Base-by-base conservation (phyloP, 2,329 filamentous ascomycete genomes). In the Arthroderma sp. region DNA sequence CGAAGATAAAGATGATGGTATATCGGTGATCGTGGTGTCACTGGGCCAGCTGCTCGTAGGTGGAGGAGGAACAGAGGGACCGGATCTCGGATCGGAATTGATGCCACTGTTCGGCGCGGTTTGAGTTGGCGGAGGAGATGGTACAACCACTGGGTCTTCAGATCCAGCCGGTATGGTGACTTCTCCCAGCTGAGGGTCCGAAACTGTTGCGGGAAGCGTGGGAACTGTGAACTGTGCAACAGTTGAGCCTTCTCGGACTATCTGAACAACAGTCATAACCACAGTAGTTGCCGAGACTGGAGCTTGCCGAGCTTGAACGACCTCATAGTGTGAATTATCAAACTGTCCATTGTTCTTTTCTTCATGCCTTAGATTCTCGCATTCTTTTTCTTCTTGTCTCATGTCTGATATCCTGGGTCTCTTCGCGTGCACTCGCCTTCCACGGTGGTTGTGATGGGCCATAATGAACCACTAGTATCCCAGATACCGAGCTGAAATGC, bases 191-290 rank as follows among this genome's bases (percentile, higher is more conserved):
- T 46, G 28, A 10, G 53, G 50, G 36, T 54, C 51, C 22, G 55
- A 55, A 27, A 57, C 48, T 10, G 50, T 52, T 31, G 55, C 53
- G 10, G 55, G 53, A 9, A 57, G 50, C 10, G 52, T 52, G 37
- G 50, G 37, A 31, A 57, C 51, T 15, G 53, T 56, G 38, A 51
- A 53, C 38, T 50, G 39, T 15, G 47, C 49, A 36, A 54, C 36
- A 6, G 49, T 53, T 8, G 53, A 50, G n/a, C 54, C 54, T 45
- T 52, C 52, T 27, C 50, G 47, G 15, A 56, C 50, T 40, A 56
- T 45, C 37, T 55, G 50, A 38, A 54, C 42, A 9, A 55, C 41
- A 6, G 55, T 57, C 29, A 50, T 51, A 31, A 53, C 48, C 10
- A 53, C 46, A 29, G 51, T 50, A 22, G 49, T 47, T 34, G 44